These are phyloP conservation scores for Trichoderma koningiopsis DNA, from an alignment of 2,329 filamentous ascomycete species.

Conservation along the genomic window DNA sequence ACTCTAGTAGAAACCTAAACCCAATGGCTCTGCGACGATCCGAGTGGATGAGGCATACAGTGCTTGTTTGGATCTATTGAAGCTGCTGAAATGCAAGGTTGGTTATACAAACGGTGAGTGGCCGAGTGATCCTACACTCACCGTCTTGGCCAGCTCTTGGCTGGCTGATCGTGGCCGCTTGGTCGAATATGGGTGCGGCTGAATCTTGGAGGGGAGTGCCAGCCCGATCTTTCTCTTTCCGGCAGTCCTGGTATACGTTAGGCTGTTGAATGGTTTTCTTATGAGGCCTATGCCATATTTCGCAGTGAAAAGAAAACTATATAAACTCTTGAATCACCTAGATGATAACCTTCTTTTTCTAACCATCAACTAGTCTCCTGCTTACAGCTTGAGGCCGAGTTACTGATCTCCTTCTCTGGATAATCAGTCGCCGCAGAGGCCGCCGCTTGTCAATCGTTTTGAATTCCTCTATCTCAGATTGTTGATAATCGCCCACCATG, in stretches of 20 bases:
- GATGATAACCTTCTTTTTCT: background rate
- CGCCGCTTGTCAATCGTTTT: slow-evolving; percentile 1
- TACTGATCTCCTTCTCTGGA: slow-evolving; percentile 6
- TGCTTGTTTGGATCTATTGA: slow-evolving; percentile 21
- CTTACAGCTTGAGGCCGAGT: background rate
- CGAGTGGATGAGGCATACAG: slow-evolving; percentile 20
- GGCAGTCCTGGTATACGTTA: background rate
- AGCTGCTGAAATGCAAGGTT: slow-evolving; percentile 6
- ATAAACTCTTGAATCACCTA: slow-evolving; percentile 14
- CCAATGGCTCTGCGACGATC: slow-evolving; percentile 9
- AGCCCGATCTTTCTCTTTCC: background rate
- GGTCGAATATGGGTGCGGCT: slow-evolving; percentile 7
- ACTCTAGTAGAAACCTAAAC: slow-evolving; percentile 22
- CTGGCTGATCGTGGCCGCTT: slow-evolving; percentile 7
- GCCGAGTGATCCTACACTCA: background rate
- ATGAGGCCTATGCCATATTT: background rate
- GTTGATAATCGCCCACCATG: slow-evolving; percentile 14
- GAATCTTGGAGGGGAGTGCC: background rate
- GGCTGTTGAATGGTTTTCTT: background rate
- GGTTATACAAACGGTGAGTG: slow-evolving; percentile 14
- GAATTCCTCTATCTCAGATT: background rate
- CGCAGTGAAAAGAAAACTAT: background rate
- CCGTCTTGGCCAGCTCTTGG: slow-evolving; percentile 18
- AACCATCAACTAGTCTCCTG: slow-evolving; percentile 2
- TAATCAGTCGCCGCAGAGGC: slow-evolving; percentile 4